A percentile compares a stretch with the other conserved stretches of the same genome.
phyloP scores from a whole-genome alignment of 2,329 filamentous ascomycete species.

The Ophiocordyceps camponoti-floridani region DNA sequence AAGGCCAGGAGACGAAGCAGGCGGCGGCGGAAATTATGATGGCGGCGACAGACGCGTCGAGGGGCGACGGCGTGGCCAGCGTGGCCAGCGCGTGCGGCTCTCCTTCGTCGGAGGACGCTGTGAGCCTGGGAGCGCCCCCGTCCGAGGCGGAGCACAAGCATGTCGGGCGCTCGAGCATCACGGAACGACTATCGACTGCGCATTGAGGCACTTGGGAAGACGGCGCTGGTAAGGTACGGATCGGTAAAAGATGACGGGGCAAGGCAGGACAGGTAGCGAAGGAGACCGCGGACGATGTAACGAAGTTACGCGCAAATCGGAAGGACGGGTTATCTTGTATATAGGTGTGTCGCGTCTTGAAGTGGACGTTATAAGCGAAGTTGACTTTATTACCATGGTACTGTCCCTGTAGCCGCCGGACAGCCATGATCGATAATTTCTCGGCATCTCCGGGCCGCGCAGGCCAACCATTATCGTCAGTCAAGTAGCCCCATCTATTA shows the following conservation, averaged over 20 bases:
- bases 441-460: too few relatives aligned
- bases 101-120: conserved; percentile 20
- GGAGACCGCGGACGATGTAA: not conserved
- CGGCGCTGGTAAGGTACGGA: not conserved
- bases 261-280: not conserved
- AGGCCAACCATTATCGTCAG: too few relatives aligned
- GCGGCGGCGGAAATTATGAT: conserved; percentile 1
- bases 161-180: conserved; percentile 20
- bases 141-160: conserved; percentile 22
- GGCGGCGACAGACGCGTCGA: conserved; percentile 17
- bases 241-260: not conserved
- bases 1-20: not conserved
- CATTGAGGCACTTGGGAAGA: conserved; percentile 9
- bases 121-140: conserved; percentile 32
- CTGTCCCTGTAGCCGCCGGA: too few relatives aligned
- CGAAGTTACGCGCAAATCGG: not conserved
- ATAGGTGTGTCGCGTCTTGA: not conserved
- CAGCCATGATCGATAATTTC: not conserved
- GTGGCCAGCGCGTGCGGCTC: conserved; percentile 1
- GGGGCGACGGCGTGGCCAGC: not conserved
- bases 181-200: conserved; percentile 16
- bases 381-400: not conserved
- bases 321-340: not conserved
- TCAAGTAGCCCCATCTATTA: too few relatives aligned
- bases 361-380: not conserved